phyloP scores from a whole-genome alignment of 768 basidiomycete species.

The Paxillus ammoniavirescens region DNA sequence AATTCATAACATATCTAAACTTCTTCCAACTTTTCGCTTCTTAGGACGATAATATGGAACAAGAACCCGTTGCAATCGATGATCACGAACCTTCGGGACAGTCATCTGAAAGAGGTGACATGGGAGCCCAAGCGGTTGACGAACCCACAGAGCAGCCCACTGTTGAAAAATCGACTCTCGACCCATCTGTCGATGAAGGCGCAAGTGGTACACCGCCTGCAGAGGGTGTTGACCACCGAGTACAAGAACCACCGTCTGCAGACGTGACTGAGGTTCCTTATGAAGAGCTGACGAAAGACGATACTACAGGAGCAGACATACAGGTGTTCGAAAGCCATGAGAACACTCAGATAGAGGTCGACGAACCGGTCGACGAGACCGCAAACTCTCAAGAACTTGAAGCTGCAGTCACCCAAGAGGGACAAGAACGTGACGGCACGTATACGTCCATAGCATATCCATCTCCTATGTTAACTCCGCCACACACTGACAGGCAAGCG shows the following conservation, averaged over 20 bases:
- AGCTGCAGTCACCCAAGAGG: neutral
- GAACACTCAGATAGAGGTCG: conserved; percentile 9
- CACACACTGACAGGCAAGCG: conserved; percentile 21
- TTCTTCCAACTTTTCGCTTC: neutral
- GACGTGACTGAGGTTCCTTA: conserved; percentile 5
- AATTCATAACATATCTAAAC: neutral
- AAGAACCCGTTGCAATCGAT: conserved; percentile 5
- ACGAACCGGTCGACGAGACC: conserved; percentile 16
- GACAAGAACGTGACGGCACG: conserved; percentile 24
- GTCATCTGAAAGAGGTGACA: conserved; percentile 5
- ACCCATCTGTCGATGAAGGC: conserved; percentile 6
- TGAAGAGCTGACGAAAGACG: conserved; percentile 10
- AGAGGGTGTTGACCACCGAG: conserved; percentile 7
- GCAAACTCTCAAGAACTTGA: conserved; percentile 12
- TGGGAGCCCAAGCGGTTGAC: neutral
- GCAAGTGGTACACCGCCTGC: neutral
- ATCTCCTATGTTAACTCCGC: neutral
- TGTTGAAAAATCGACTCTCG: neutral
- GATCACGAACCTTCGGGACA: neutral
- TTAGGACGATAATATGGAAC: conserved; percentile 7
- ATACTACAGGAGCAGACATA: conserved; percentile 1
- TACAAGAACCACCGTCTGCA: neutral
- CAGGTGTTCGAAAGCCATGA: neutral
- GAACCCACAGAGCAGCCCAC: conserved; percentile 3
- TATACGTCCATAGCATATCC: neutral